Base-by-base conservation (phyloP, 2,329 filamentous ascomycete genomes). In the Fusarium setosum region DNA sequence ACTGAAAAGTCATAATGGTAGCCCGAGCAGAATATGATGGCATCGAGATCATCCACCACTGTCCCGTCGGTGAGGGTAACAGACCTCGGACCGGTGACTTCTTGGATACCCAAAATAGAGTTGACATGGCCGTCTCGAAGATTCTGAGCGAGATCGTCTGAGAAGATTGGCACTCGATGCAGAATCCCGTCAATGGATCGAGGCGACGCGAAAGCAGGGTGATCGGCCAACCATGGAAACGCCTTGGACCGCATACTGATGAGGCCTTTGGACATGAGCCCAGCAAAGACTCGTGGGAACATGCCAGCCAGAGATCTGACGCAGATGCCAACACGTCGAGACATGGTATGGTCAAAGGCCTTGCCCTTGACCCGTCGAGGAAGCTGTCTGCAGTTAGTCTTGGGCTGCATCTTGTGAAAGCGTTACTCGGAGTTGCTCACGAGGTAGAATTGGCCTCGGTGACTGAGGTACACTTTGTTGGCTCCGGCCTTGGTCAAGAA, bases 381-480 rank as follows among this genome's bases (percentile, higher is more conserved):
- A 21, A 76, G 54, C 70, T 50, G 17, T 9, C 6, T 3, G n/a
- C 15, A 32, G 37, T 72, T 13, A 72, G 57, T 15, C 12, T 8
- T 4, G n/a, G 15, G 21, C 12, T 4, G 6, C 6, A 20, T 15
- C 3, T 7, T 29, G n/a, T n/a, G 26, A 4, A 29, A 29, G 26
- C 9, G 6, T 8, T 7, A 18, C 3, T 23, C 6, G 24, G 20
- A 15, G 17, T 21, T n/a, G 62, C 66, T 70, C 51, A 74, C 72
- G 21, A 74, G 48, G 31, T 66, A 67, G 35, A 70, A 65, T 17
- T 70, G 68, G 4, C 74, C 73, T 7, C 80, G 75, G 57, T 83
- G 81, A n/a, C 81, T 80, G 44, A 81, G 63, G 63, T 80, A 83
- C 12, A 82, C 72, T 57, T 80, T 78, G 6, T 71, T 67, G 7